These are phyloP conservation scores for Amaranthus palmeri DNA, from an alignment of 148 eudicot genomes.

Conservation along the genomic window DNA sequence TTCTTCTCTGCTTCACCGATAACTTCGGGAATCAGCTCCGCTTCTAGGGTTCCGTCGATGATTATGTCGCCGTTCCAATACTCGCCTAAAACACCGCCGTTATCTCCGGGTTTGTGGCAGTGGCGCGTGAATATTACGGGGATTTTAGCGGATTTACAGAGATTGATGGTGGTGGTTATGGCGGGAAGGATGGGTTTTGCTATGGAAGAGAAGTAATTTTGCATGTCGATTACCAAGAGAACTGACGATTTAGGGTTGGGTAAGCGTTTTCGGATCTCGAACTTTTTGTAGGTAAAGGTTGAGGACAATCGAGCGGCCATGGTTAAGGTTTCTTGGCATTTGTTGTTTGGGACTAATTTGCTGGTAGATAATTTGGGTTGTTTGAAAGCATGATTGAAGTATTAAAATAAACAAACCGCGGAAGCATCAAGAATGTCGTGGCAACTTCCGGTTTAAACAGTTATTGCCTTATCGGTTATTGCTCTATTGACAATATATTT, in stretches of 20 bases:
- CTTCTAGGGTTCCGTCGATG: slow-evolving; percentile 56
- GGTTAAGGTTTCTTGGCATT: background rate
- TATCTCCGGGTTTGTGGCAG: slow-evolving; percentile 56
- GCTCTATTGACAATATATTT: no score
- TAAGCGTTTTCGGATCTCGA: slow-evolving; percentile 43
- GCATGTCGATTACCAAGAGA: slow-evolving; percentile 77
- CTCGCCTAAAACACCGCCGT: slow-evolving; percentile 56
- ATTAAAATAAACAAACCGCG: no score
- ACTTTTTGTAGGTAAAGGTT: slow-evolving; percentile 37
- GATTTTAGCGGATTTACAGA: slow-evolving; percentile 51
- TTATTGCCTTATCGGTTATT: no score
- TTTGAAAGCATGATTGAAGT: no score
- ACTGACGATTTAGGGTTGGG: slow-evolving; percentile 57
- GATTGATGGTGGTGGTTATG: slow-evolving; percentile 53
- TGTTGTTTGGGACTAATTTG: no score
- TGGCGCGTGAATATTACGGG: slow-evolving; percentile 83
- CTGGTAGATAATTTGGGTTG: no score
- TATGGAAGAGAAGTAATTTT: slow-evolving; percentile 61
- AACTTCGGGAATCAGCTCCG: slow-evolving; percentile 51
- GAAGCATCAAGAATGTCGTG: no score
- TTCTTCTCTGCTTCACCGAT: background rate
- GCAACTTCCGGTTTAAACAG: no score
- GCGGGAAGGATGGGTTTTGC: slow-evolving; percentile 57
- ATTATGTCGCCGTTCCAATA: slow-evolving; percentile 71
- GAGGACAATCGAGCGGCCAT: slow-evolving; percentile 1